Evolutionary conservation across 371 early-diverging fungal genomes (phyloP), one percentile per base, ranked within the genome.

Genomic region (Mucor circinelloides): DNA sequence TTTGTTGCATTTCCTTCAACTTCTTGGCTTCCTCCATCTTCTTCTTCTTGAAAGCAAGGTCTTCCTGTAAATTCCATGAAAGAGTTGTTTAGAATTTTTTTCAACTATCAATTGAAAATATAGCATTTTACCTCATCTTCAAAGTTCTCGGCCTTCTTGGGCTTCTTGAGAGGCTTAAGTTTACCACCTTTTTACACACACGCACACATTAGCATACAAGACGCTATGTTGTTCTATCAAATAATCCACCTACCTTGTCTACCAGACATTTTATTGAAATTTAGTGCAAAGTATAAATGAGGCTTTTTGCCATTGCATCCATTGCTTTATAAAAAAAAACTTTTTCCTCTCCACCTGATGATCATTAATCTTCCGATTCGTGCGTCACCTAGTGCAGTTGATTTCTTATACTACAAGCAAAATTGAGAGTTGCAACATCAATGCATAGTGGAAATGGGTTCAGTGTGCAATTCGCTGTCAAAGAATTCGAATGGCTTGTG

Each of bases 1-100:
- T 91, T 61, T 78, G 82, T 72, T 89, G 84, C 77, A 94, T 68
- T 72, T 85, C 92, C 88, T 94, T 93, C 63, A 95, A 73, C 85
- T 88, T 93, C 74, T 89, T 88, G 67, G 84, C 82, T 78, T 95
- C 95, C 72, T 94, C 95, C 74, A 83, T 82, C 73, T 89, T 89
- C 85, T 92, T 94, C 79, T 90, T 84, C 86, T 92, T 91, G 88
- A 91, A 92, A 60, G 91, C 92, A 56, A 89, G 40, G 71, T 95
- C 92, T 70, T 92, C 64, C 58, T 81, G 21, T 64, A 65, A 30
- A 59, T 30, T 56, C 63, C 67, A 42, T 66, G 70, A 44, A 40
- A 13, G 12, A 38, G 27, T 9, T 12, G 15, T 23, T 52, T 5
- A 52, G 13, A 13, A 15, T 8, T 25, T 21, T 30, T 8, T 28